Evolutionary conservation across 495 filamentous ascomycete genomes (phyloP), one percentile per base, ranked within the genome.

Genomic region (Parachaetomium inaequale): DNA sequence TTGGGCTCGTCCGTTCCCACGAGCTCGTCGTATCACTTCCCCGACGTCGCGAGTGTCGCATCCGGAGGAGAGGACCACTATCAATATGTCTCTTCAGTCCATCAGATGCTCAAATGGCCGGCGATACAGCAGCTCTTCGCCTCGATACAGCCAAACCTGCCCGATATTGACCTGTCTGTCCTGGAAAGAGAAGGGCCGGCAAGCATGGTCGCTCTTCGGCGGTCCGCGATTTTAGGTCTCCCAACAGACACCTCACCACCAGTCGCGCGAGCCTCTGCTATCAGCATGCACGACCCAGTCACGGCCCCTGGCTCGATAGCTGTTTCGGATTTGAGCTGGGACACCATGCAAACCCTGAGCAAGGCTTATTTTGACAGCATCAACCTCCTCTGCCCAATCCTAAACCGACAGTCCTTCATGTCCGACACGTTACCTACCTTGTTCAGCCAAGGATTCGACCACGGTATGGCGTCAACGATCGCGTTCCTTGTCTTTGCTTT

Each of bases 21-120:
- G 14, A 15, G 26, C 12, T 21, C 62, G 5, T 19, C 40, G 0
- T 63, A 52, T n/a, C 60, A 66, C 4, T 50, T 59, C 28, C 60
- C 58, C 40, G 54, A 68, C 3, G 28, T 42, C 2, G 54, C 69
- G 15, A 69, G 56, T 32, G 34, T 55, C 32, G 26, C 64, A 0
- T 55, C 58, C 14, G 53, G 45, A 11, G 26, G 47, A 32, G 68
- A 64, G 17, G 66, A 72, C 26, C 65, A 70, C 14, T 80, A 80
- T 58, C 73, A 74, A 32, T 83, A 83, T 68, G 75, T 81, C 32
- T 80, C 82, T 28, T 78, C 81, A 2, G 79, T 82, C 28, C 82
- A 85, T 66, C 81, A 81, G 68, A 78, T 85, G 71, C 72, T 85
- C 45, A 76, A 76, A 8, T 87, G 84, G 84, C 83, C 84, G 3